Evolutionary conservation across 129 eudicot genomes (phyloP).

Genomic region (Flaveria trinervia): DNA sequence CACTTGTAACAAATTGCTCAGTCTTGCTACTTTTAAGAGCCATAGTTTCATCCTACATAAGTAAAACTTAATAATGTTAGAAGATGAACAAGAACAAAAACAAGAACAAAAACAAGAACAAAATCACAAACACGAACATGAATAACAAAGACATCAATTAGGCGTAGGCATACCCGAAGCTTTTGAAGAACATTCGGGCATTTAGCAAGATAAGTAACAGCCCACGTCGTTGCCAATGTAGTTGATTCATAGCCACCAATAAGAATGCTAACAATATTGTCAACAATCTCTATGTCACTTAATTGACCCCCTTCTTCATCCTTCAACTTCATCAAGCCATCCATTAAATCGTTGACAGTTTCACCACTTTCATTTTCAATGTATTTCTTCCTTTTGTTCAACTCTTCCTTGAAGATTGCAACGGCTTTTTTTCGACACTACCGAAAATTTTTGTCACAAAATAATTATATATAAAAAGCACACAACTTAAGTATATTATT

Average conservation of each 20-base stretch:
- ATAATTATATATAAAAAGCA: not conserved
- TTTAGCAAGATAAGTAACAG: slow-evolving; percentile 58
- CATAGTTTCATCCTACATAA: slow-evolving; percentile 31
- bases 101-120: no score
- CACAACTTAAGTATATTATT: not conserved
- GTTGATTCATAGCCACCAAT: slow-evolving; percentile 50
- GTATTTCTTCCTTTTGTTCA: slow-evolving; percentile 50
- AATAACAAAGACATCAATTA: not conserved
- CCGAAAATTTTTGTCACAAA: not conserved
- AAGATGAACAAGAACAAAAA: not conserved
- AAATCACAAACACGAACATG: not conserved
- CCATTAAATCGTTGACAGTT: slow-evolving; percentile 50
- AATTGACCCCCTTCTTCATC: slow-evolving; percentile 54
- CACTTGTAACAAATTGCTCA: slow-evolving; percentile 45
- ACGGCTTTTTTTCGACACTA: slow-evolving; percentile 51
- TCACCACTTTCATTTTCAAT: slow-evolving; percentile 2
- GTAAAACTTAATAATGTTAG: not conserved
- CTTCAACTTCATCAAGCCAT: slow-evolving; percentile 53
- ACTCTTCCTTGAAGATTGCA: slow-evolving; percentile 45
- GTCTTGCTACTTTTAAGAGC: slow-evolving; percentile 28
- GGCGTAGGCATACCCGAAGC: slow-evolving; percentile 52
- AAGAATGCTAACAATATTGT: slow-evolving; percentile 48
- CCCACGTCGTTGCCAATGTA: slow-evolving; percentile 49
- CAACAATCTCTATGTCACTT: slow-evolving; percentile 55
- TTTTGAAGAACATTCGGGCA: slow-evolving; percentile 58